phyloP scores from a whole-genome alignment of 208 protist genomes.

The Leptomonas pyrrhocoris region DNA sequence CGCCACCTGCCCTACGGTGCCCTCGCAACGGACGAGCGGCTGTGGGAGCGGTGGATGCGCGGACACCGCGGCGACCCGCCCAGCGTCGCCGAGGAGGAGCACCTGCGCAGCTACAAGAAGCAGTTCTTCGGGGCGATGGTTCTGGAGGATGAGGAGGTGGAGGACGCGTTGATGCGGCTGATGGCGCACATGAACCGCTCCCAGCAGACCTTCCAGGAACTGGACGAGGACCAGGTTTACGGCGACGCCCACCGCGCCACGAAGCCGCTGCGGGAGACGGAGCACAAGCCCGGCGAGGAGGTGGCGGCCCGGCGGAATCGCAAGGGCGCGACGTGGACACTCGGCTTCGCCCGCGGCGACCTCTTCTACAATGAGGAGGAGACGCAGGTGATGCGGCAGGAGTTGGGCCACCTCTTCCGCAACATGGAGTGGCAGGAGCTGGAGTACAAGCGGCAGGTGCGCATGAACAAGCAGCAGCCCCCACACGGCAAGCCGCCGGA shows the following conservation, averaged over 20 bases:
- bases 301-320: conserved; percentile 47
- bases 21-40: conserved; percentile 80
- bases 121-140: conserved; percentile 87
- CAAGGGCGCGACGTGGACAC: conserved; percentile 85
- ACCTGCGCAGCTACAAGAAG: conserved; percentile 84
- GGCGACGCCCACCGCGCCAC: conserved; percentile 71
- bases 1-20: conserved; percentile 85
- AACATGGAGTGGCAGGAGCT: conserved; percentile 92
- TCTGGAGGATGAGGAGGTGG: conserved; percentile 89
- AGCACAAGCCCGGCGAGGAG: conserved; percentile 73
- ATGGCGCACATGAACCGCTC: conserved; percentile 89
- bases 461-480: conserved; percentile 81
- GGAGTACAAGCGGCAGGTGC: conserved; percentile 90
- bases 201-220: conserved; percentile 80
- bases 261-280: conserved; percentile 71
- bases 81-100: conserved; percentile 81
- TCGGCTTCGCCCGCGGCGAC: conserved; percentile 84
- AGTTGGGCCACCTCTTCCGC: conserved; percentile 85
- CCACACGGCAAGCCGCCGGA: conserved; percentile 79
- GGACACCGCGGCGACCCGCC: conserved; percentile 85
- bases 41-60: conserved; percentile 92
- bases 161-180: conserved; percentile 86
- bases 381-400: conserved; percentile 87
- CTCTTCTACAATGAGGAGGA: conserved; percentile 94
- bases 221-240: conserved; percentile 89